Conservation (phyloP, 2,329 filamentous ascomycete genomes). For the Aspergillus floridensis region DNA sequence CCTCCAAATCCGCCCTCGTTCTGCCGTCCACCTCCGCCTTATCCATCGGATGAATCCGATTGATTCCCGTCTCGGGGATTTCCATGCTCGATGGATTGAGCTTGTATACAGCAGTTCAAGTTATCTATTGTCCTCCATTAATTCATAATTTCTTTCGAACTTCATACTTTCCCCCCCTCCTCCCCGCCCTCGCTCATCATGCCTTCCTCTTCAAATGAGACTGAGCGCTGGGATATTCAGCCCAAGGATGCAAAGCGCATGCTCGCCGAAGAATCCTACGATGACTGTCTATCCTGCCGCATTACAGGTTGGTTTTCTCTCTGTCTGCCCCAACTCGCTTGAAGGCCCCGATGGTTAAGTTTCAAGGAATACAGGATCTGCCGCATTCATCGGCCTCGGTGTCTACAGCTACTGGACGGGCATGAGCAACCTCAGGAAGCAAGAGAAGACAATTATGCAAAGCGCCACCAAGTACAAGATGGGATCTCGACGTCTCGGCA, state of each 20-base stretch:
- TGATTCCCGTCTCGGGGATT: neutral
- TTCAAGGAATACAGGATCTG: slow-evolving; percentile 55
- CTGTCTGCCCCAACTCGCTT: neutral
- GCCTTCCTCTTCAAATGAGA: slow-evolving; percentile 40
- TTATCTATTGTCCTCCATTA: neutral
- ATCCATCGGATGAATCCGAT: no score
- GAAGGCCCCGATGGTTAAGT: neutral
- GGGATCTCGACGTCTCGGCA: slow-evolving; percentile 65
- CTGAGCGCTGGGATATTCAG: slow-evolving; percentile 48
- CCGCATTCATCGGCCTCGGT: slow-evolving; percentile 71
- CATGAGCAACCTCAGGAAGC: slow-evolving; percentile 66
- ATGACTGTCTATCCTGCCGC: slow-evolving; percentile 70
- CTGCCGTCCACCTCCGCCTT: slow-evolving; percentile 36
- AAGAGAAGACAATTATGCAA: slow-evolving; percentile 60
- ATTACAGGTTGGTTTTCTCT: slow-evolving; percentile 60
- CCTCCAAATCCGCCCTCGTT: slow-evolving; percentile 18
- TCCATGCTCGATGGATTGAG: no score
- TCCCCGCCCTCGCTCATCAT: neutral
- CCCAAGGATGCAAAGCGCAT: slow-evolving; percentile 62
- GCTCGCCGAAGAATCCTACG: slow-evolving; percentile 38
- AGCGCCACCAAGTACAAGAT: slow-evolving; percentile 71
- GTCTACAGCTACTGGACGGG: slow-evolving; percentile 76
- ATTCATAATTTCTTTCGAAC: neutral
- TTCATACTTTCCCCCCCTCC: slow-evolving; percentile 1
- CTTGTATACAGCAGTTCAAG: neutral